Base-by-base conservation (phyloP, 2,329 filamentous ascomycete species). In the Colletotrichum sp. region DNA sequence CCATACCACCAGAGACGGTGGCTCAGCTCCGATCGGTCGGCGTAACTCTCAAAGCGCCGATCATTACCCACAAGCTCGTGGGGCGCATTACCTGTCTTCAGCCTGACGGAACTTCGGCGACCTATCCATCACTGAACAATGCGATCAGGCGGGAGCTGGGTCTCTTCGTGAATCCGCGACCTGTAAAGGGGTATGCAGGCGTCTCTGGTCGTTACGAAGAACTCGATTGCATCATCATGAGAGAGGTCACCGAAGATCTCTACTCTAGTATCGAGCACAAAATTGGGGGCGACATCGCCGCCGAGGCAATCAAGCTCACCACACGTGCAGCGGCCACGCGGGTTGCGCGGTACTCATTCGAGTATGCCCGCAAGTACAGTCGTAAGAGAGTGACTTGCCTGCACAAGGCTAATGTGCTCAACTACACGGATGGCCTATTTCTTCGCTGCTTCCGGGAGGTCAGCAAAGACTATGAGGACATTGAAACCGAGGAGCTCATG, bases 401-500 rank as follows among this genome's bases (percentile, higher is more conserved):
- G 63, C 97, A 99, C 91, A 99, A 99, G 90, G 96, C 93, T 85
- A 99, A 99, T 87, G 97, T 99, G n/a, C 91, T 99, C 30, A 95
- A 94, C 52, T 96, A 99, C 86, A 99, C 97, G 16, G 97, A 99
- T 86, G 97, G 97, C 30, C 92, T 99, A 52, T 62, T 62, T 1
- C 28, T 62, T n/a, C 59, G 59, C 3, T 62, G 59, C 26, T 99
- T 99, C 92, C 93, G 96, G 79, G 89, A 93, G 80, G 85, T 79
- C 75, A 86, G 85, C 66, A 62, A 62, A 34, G 6, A 62, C 13
- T 62, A n/a, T 10, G 28, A 34, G 10, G 59, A 62, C 2, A 88
- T 98, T 68, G 87, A 87, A 55, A 89, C 98, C 68, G 96, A 99
- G 86, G 97, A 99, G 90, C 97, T 99, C 88, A 99, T 99, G 80